phyloP scores from a whole-genome alignment of 768 basidiomycete genomes.

The Nidularia pulvinata region DNA sequence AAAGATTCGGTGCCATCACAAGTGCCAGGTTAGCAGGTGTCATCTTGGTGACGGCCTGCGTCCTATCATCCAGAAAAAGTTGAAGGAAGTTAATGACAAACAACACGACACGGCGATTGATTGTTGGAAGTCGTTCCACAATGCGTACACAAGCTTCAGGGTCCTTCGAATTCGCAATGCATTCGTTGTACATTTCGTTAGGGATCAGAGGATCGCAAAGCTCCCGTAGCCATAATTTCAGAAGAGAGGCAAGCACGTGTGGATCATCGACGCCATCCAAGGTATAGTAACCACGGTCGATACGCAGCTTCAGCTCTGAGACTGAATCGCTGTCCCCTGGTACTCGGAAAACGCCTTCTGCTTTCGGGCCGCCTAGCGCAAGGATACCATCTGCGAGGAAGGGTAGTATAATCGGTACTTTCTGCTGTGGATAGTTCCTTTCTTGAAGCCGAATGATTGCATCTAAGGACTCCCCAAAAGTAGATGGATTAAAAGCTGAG shows the following conservation, averaged over 20 bases:
- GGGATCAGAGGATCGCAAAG: constrained; percentile 92
- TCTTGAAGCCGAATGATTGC: constrained; percentile 84
- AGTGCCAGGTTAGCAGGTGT: constrained; percentile 85
- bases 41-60: constrained; percentile 82
- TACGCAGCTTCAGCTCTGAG: constrained; percentile 84
- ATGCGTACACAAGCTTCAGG: constrained; percentile 73
- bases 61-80: constrained; percentile 79
- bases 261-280: constrained; percentile 91
- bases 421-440: constrained; percentile 81
- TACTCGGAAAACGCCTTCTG: constrained; percentile 92
- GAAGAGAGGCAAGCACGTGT: constrained; percentile 83
- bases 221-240: constrained; percentile 95
- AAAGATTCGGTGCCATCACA: constrained; percentile 90
- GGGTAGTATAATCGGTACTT: constrained; percentile 90
- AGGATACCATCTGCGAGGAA: constrained; percentile 94
- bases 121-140: constrained; percentile 76
- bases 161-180: constrained; percentile 68
- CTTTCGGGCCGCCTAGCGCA: constrained; percentile 79
- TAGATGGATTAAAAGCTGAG: constrained; percentile 94
- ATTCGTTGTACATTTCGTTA: constrained; percentile 90
- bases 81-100: constrained; percentile 93
- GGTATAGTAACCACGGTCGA: constrained; percentile 91
- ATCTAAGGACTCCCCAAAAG: constrained; percentile 89
- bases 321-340: constrained; percentile 91
- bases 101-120: constrained; percentile 83